Evolutionary conservation across 1,284 basidiomycete species (phyloP).

Genomic region (Coniferiporia sulphurascens): DNA sequence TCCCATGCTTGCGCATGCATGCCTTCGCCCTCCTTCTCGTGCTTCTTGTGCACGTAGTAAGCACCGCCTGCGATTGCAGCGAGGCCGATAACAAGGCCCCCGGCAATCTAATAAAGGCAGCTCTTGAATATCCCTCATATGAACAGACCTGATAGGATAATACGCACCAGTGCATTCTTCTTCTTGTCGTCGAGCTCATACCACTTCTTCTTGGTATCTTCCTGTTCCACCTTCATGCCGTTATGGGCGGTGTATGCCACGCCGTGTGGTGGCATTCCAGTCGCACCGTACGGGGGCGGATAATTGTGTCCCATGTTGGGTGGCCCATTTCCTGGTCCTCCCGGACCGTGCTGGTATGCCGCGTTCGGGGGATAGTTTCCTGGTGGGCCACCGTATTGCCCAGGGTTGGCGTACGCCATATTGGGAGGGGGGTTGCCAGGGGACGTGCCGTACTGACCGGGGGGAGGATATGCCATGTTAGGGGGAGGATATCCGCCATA

Average conservation of each 20-base stretch:
- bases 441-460: background rate
- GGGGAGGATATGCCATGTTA: background rate
- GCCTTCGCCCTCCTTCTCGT: slow-evolving; percentile 54
- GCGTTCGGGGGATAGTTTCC: background rate
- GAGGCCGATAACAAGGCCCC: slow-evolving; percentile 51
- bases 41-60: slow-evolving; percentile 47
- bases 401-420: background rate
- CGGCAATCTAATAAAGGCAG: slow-evolving; percentile 47
- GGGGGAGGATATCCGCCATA: too few relatives aligned
- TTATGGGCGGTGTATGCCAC: background rate
- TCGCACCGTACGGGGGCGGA: background rate
- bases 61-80: slow-evolving; percentile 41
- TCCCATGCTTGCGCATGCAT: slow-evolving; percentile 50
- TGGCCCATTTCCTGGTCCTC: too few relatives aligned
- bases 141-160: background rate
- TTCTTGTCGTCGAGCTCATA: slow-evolving; percentile 51
- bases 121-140: background rate
- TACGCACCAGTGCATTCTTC: slow-evolving; percentile 52
- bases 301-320: too few relatives aligned
- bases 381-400: background rate
- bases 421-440: background rate
- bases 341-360: background rate
- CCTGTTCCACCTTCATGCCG: slow-evolving; percentile 24
- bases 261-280: too few relatives aligned
- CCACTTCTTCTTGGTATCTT: slow-evolving; percentile 55